These are phyloP conservation scores for Penicillium goetzii DNA, from an alignment of 495 filamentous ascomycete genomes.

Conservation along the genomic window DNA sequence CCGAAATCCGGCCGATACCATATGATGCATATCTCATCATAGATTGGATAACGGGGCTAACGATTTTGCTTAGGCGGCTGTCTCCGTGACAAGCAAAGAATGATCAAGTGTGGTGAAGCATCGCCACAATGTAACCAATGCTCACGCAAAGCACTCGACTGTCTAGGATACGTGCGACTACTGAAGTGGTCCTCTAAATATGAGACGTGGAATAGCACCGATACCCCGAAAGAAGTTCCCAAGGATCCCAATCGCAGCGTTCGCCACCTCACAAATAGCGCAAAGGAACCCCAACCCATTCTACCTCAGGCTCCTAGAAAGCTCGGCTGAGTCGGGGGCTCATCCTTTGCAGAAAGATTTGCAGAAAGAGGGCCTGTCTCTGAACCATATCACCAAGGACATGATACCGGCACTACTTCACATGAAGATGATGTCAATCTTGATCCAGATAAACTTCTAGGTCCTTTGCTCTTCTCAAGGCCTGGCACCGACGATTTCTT, in stretches of 20 bases:
- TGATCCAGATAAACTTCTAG: not conserved
- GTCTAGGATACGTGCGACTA: not conserved
- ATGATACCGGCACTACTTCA: not conserved
- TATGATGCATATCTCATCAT: not conserved
- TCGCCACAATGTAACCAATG: not conserved
- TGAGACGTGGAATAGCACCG: not conserved
- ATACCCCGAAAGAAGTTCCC: not conserved
- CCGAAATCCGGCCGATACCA: not conserved
- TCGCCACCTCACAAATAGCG: not conserved
- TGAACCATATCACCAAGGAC: not conserved
- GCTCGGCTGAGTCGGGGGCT: not conserved
- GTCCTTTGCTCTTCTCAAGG: not conserved
- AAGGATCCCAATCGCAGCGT: not conserved
- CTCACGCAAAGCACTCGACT: not conserved
- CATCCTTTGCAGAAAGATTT: not conserved
- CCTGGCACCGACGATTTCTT: not conserved
- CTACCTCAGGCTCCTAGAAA: not conserved
- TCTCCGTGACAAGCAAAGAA: not conserved
- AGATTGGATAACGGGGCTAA: not conserved
- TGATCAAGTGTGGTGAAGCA: not conserved
- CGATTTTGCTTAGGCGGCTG: not conserved
- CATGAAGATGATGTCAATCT: not conserved
- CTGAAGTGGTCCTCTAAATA: not conserved
- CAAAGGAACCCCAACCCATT: not conserved
- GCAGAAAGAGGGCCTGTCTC: not conserved